A percentile compares a stretch with the other conserved stretches of the same genome.
phyloP scores from a whole-genome alignment of 2,329 filamentous ascomycete species.

The Cercospora nicotianae region DNA sequence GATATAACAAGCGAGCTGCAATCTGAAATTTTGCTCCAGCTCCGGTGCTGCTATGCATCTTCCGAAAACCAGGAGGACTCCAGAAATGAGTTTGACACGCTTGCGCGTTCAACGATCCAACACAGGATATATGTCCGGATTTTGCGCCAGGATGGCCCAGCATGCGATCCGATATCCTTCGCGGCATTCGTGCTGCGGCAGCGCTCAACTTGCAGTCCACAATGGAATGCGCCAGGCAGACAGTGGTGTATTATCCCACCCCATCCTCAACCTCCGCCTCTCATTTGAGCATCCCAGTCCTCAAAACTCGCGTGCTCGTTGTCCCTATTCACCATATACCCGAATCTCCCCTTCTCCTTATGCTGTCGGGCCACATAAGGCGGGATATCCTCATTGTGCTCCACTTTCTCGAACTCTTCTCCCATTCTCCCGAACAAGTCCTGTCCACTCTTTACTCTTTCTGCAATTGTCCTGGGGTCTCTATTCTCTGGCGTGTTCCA shows the following conservation, averaged over 20 bases:
- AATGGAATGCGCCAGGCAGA: neutral
- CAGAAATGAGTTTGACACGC: neutral
- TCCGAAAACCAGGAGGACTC: neutral
- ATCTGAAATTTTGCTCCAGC: neutral
- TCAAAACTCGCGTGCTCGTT: conserved; percentile 42
- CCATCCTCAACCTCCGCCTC: neutral
- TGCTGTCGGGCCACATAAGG: conserved; percentile 41
- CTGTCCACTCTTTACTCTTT: conserved; percentile 52
- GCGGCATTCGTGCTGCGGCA: neutral
- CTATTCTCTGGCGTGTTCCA: conserved; percentile 54
- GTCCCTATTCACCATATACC: conserved; percentile 44
- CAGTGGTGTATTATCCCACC: neutral
- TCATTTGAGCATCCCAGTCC: conserved; percentile 21
- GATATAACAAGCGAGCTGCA: too few relatives aligned
- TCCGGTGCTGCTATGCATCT: neutral
- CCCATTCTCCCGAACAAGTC: conserved; percentile 59
- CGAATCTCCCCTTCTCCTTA: conserved; percentile 33
- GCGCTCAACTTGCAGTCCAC: neutral
- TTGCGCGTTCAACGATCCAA: neutral
- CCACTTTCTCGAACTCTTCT: conserved; percentile 52
- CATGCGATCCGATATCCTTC: neutral
- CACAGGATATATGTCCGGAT: neutral
- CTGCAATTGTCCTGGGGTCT: conserved; percentile 51
- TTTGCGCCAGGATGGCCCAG: too few relatives aligned
- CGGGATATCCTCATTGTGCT: conserved; percentile 56